A percentile compares a stretch with the other conserved stretches of the same genome.
phyloP scores from a whole-genome alignment of 2,329 filamentous ascomycete genomes.

The Fusarium phyllophilum region DNA sequence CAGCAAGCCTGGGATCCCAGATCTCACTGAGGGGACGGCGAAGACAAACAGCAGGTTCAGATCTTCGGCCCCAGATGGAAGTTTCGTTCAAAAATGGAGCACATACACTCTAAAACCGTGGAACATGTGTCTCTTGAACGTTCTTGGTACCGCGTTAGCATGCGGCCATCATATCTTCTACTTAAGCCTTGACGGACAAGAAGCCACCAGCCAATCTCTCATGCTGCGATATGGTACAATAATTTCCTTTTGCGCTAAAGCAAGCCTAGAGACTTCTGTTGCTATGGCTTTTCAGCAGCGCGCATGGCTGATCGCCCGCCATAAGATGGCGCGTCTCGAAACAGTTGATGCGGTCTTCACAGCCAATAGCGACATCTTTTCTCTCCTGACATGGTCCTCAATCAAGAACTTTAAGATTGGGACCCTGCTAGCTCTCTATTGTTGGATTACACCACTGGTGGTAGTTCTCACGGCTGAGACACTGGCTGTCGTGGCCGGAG shows the following conservation, averaged over 20 bases:
- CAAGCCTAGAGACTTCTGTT: background rate
- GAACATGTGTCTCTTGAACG: conserved; percentile 6
- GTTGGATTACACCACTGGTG: background rate
- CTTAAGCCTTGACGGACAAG: background rate
- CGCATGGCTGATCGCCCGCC: background rate
- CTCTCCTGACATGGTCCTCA: background rate
- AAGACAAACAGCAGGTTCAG: background rate
- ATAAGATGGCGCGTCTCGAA: background rate
- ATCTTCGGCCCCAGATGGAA: too few relatives aligned
- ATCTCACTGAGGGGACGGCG: background rate
- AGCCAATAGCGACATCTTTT: background rate
- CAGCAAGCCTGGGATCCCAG: background rate
- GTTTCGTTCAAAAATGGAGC: background rate
- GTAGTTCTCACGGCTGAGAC: background rate
- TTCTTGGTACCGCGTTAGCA: background rate
- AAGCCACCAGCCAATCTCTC: background rate
- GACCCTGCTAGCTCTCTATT: conserved; percentile 1
- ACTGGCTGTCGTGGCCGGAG: background rate
- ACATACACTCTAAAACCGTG: background rate
- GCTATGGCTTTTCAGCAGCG: background rate
- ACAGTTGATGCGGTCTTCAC: conserved; percentile 16
- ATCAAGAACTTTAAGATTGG: background rate
- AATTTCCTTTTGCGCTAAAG: conserved; percentile 4
- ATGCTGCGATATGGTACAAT: conserved; percentile 15
- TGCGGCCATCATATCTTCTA: conserved; percentile 17